Evolutionary conservation across 768 basidiomycete species (phyloP).

Genomic region (Rossbeevera mucosa): DNA sequence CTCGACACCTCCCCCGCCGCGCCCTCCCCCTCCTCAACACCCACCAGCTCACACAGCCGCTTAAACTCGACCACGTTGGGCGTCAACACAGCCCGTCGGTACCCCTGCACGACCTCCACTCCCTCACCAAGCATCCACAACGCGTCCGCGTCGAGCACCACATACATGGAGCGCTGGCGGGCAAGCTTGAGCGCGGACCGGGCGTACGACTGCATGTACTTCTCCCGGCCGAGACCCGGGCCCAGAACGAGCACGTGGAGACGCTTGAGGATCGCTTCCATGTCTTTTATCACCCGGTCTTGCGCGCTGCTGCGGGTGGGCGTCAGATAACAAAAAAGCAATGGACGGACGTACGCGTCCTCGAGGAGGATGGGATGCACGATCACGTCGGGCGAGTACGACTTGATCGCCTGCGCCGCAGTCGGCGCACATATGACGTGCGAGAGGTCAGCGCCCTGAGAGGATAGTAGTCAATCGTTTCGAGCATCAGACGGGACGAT

Average conservation of each 20-base stretch:
- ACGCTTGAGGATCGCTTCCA: conserved; percentile 71
- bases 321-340: not conserved
- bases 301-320: conserved; percentile 37
- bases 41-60: conserved; percentile 71
- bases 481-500: not conserved
- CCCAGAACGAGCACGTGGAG: conserved; percentile 92
- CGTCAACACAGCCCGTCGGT: conserved; percentile 83
- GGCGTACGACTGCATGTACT: conserved; percentile 85
- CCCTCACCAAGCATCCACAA: conserved; percentile 68
- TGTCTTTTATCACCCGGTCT: conserved; percentile 44
- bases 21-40: conserved; percentile 44
- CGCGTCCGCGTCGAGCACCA: conserved; percentile 94
- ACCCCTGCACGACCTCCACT: conserved; percentile 79
- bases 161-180: conserved; percentile 67
- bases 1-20: conserved; percentile 68
- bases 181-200: conserved; percentile 73
- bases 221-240: conserved; percentile 88
- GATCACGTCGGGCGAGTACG: conserved; percentile 94
- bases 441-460: conserved; percentile 88
- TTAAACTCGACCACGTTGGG: conserved; percentile 95
- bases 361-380: conserved; percentile 88
- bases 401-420: conserved; percentile 91
- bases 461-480: not conserved
- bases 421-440: conserved; percentile 96
- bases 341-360: conserved; percentile 45